Evolutionary conservation across 192 early-diverging fungal species (phyloP).

Genomic region (Rhizophlyctis rosea): DNA sequence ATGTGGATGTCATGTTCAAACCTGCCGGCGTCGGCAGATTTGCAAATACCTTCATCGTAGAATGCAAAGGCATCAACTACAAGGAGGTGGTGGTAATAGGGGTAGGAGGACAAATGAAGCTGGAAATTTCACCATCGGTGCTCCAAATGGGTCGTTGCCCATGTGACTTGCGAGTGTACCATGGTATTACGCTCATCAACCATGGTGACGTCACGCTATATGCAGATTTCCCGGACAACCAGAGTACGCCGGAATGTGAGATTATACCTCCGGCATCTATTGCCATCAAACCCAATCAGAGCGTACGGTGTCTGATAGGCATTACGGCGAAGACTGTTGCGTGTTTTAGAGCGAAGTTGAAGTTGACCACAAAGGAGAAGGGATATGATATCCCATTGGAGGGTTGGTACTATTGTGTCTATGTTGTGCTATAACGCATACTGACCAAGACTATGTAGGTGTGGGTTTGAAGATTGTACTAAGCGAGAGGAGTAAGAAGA

Average conservation of each 20-base stretch:
- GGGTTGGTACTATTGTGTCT: not conserved
- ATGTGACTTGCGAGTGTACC: constrained; percentile 42
- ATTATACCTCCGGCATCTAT: constrained; percentile 40
- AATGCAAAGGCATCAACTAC: constrained; percentile 63
- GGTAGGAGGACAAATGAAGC: constrained; percentile 51
- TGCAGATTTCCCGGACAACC: constrained; percentile 30
- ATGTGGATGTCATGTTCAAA: constrained; percentile 48
- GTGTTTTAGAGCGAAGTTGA: constrained; percentile 32
- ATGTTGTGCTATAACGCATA: not conserved
- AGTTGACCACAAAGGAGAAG: constrained; percentile 43
- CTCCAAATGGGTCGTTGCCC: constrained; percentile 54
- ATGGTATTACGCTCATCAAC: constrained; percentile 43
- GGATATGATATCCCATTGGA: constrained; percentile 12
- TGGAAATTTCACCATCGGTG: constrained; percentile 48
- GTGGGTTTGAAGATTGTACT: constrained; percentile 48
- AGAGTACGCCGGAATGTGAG: constrained; percentile 16
- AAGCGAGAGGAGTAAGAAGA: constrained; percentile 29
- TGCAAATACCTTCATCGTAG: constrained; percentile 50
- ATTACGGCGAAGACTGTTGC: constrained; percentile 39
- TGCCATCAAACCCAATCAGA: constrained; percentile 33
- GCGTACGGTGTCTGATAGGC: constrained; percentile 32
- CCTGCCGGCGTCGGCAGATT: constrained; percentile 43
- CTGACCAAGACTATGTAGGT: constrained; percentile 22
- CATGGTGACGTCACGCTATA: constrained; percentile 50
- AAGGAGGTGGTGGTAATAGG: constrained; percentile 61